Percentiles rank a stretch among this genome's conserved stretches.
phyloP scores from a whole-genome alignment of 1,139 yeast species.

The Pichia terricola region DNA sequence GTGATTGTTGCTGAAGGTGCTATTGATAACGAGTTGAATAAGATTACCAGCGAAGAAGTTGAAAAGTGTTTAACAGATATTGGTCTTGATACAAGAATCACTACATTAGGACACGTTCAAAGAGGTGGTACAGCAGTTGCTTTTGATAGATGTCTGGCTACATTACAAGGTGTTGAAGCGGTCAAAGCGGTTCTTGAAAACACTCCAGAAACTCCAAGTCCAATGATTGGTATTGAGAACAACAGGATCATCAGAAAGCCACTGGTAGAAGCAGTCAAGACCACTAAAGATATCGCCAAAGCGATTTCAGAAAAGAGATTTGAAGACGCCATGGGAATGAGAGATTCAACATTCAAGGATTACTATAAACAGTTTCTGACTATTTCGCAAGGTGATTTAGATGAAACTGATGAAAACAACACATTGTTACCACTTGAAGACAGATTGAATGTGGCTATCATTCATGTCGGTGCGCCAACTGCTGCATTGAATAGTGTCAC shows the following conservation, averaged over 20 bases:
- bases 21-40: conserved; percentile 69
- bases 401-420: conserved; percentile 29
- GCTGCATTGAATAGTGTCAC: conserved; percentile 94
- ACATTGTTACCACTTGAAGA: conserved; percentile 37
- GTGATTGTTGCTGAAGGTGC: conserved; percentile 99
- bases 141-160: conserved; percentile 79
- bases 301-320: conserved; percentile 77
- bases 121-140: conserved; percentile 99
- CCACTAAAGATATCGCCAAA: conserved; percentile 78
- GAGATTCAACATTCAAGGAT: conserved; percentile 83
- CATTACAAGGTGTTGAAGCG: conserved; percentile 96
- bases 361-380: conserved; percentile 63
- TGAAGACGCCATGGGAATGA: conserved; percentile 72
- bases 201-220: conserved; percentile 88
- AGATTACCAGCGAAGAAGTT: conserved; percentile 72
- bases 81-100: conserved; percentile 88
- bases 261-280: conserved; percentile 77
- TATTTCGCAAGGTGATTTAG: conserved; percentile 53
- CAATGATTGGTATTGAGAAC: conserved; percentile 85
- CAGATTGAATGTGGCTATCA: conserved; percentile 62
- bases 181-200: conserved; percentile 84
- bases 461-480: conserved; percentile 95
- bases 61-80: conserved; percentile 70
- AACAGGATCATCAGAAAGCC: conserved; percentile 79
- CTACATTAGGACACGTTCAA: conserved; percentile 94